Conservation (phyloP, 768 basidiomycete genomes). For the Naematelia aurantialba region DNA sequence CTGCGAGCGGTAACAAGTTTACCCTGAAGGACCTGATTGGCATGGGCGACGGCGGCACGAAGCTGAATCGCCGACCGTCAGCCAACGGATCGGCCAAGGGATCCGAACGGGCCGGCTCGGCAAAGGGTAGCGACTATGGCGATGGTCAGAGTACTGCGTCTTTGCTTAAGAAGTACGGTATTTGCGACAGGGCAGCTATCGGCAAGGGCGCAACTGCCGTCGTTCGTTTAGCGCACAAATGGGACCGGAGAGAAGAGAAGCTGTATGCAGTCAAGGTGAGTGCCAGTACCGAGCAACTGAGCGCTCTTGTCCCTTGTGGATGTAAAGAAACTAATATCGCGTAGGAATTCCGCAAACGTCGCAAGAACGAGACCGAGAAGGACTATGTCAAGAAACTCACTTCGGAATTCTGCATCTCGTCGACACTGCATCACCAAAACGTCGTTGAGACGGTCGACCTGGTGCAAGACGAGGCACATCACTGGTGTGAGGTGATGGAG, state of each 20-base stretch:
- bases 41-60: slow-evolving; percentile 57
- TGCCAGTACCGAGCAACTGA: too few relatives aligned
- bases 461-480: slow-evolving; percentile 92
- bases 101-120: slow-evolving; percentile 40
- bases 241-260: slow-evolving; percentile 95
- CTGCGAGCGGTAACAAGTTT: slow-evolving; percentile 63
- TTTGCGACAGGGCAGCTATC: slow-evolving; percentile 93
- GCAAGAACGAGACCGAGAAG: slow-evolving; percentile 97
- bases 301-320: slow-evolving; percentile 50
- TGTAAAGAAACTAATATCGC: neutral
- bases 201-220: slow-evolving; percentile 98
- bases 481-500: slow-evolving; percentile 99
- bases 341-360: slow-evolving; percentile 91
- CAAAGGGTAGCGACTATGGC: slow-evolving; percentile 60
- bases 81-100: slow-evolving; percentile 53
- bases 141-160: slow-evolving; percentile 57
- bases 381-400: slow-evolving; percentile 99
- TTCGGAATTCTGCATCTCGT: slow-evolving; percentile 97
- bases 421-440: slow-evolving; percentile 87
- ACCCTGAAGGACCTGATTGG: slow-evolving; percentile 77
- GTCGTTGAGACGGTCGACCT: slow-evolving; percentile 98
- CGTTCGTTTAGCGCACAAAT: slow-evolving; percentile 94
- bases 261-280: slow-evolving; percentile 88
- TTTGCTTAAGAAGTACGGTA: slow-evolving; percentile 85
- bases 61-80: slow-evolving; percentile 67